These are phyloP conservation scores for Nicotiana sylvestris DNA, from an alignment of 257 asterid species.

Conservation along the genomic window DNA sequence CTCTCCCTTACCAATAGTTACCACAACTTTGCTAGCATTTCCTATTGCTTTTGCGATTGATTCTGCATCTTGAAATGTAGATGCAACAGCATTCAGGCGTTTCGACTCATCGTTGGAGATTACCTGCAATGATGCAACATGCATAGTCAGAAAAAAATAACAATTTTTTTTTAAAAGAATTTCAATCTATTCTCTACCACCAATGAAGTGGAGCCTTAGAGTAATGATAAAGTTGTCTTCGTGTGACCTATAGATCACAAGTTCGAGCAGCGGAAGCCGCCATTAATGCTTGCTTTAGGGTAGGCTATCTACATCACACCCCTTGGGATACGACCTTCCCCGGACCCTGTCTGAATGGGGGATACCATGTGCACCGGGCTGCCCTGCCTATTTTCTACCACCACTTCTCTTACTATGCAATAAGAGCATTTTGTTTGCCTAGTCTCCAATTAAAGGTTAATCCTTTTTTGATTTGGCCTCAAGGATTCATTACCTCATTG, in stretches of 20 bases:
- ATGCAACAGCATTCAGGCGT: conserved; percentile 73
- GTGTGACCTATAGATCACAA: no score
- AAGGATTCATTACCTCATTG: background rate
- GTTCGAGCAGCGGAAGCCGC: no score
- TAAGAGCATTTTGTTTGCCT: background rate
- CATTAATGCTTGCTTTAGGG: no score
- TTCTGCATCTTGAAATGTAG: conserved; percentile 63
- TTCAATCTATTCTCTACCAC: background rate
- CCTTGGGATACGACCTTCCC: no score
- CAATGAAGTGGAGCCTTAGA: background rate
- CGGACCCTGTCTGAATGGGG: no score
- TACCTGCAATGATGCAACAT: conserved; percentile 36
- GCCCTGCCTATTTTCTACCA: background rate
- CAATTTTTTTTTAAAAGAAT: background rate
- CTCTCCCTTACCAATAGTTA: conserved; percentile 70
- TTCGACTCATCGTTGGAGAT: conserved; percentile 68
- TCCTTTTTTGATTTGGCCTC: background rate
- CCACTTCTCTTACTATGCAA: background rate
- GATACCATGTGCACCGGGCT: no score
- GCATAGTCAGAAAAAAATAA: background rate
- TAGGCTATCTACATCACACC: no score
- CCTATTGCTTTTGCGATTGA: conserved; percentile 91
- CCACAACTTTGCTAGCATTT: conserved; percentile 88
- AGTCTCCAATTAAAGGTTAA: background rate
- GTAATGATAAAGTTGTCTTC: no score